phyloP scores from a whole-genome alignment of 202 grass and related monocot genomes.

The Carex arenaria region DNA sequence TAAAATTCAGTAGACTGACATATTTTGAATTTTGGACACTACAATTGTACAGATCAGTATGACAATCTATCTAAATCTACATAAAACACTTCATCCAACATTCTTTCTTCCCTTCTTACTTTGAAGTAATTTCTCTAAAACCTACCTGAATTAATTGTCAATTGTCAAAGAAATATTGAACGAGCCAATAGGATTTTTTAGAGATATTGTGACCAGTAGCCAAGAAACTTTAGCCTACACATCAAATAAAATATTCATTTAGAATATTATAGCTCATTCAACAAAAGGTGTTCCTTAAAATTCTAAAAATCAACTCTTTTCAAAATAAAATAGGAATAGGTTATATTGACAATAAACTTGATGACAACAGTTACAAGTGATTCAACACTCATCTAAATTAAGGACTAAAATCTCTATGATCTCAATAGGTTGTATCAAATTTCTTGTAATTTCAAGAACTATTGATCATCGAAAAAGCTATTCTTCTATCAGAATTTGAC shows the following conservation, averaged over 20 bases:
- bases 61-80: background rate
- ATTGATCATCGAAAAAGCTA: background rate
- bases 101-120: background rate
- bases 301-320: too few species aligned
- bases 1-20: background rate
- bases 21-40: background rate
- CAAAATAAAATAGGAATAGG: too few species aligned
- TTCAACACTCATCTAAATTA: background rate
- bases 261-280: too few species aligned
- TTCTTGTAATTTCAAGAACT: background rate
- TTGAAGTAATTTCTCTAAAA: background rate
- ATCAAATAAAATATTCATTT: too few species aligned
- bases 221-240: background rate
- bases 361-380: background rate
- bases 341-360: too few species aligned
- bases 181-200: too few species aligned
- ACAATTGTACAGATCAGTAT: too few species aligned
- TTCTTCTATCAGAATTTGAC: background rate
- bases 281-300: too few species aligned
- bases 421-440: background rate
- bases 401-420: background rate
- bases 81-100: background rate
- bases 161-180: background rate
- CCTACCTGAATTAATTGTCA: background rate
- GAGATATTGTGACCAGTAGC: background rate